phyloP scores from a whole-genome alignment of 495 filamentous ascomycete genomes.

The Talaromyces stipitatus region DNA sequence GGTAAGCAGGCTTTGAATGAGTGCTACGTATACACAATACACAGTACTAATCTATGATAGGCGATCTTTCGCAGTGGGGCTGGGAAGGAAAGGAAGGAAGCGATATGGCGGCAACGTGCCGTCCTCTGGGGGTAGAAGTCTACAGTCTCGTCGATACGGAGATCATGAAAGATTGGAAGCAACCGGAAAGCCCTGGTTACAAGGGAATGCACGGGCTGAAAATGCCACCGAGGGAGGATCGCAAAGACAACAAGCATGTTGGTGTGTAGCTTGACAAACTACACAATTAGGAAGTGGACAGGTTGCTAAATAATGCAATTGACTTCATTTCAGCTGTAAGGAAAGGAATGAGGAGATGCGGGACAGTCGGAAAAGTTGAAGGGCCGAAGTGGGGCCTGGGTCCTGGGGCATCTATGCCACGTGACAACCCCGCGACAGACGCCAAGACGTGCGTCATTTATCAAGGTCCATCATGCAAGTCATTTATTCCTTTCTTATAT shows the following conservation, averaged over 20 bases:
- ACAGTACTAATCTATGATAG: slow-evolving; percentile 11
- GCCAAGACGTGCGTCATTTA: neutral
- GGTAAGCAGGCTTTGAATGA: slow-evolving; percentile 20
- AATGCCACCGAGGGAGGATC: slow-evolving; percentile 26
- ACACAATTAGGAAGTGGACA: neutral
- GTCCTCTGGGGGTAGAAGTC: slow-evolving; percentile 65
- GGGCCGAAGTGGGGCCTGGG: neutral
- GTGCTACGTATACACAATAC: neutral
- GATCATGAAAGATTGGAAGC: slow-evolving; percentile 51
- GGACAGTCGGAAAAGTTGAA: neutral
- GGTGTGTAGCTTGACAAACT: slow-evolving; percentile 15
- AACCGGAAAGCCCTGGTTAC: slow-evolving; percentile 50
- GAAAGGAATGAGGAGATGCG: neutral
- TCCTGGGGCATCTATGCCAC: neutral
- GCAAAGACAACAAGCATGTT: slow-evolving; percentile 19
- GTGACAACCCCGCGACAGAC: neutral
- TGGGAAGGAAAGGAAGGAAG: slow-evolving; percentile 58
- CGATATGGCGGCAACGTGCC: slow-evolving; percentile 64
- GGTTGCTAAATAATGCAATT: neutral
- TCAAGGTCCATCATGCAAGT: neutral
- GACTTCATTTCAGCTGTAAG: neutral
- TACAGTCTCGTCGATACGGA: slow-evolving; percentile 48
- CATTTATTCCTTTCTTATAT: neutral
- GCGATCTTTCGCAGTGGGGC: slow-evolving; percentile 68
- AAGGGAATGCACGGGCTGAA: slow-evolving; percentile 60